Evolutionary conservation across 2,329 filamentous ascomycete genomes (phyloP).

Genomic region (Colletotrichum horii): DNA sequence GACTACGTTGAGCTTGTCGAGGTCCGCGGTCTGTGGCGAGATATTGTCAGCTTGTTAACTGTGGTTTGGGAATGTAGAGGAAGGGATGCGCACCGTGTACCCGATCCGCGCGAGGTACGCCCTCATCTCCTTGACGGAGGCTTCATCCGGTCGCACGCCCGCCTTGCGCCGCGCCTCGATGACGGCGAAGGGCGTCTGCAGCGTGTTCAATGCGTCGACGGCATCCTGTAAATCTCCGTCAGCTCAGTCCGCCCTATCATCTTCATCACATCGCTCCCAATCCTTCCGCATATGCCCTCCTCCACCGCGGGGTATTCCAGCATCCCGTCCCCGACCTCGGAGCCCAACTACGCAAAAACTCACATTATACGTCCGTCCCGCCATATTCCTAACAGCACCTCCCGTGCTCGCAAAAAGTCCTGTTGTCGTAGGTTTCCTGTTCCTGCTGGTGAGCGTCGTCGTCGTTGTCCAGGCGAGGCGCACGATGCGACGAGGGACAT

Average conservation of each 20-base stretch:
- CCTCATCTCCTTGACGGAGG: conserved; percentile 71
- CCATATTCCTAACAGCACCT: neutral
- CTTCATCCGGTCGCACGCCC: conserved; percentile 72
- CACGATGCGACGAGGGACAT: conserved; percentile 15
- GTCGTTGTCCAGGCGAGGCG: neutral
- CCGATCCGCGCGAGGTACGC: conserved; percentile 64
- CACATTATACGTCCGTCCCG: conserved; percentile 19
- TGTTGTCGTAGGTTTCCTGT: neutral
- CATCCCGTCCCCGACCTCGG: neutral
- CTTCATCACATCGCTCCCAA: neutral
- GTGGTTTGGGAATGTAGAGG: no score
- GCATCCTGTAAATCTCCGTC: conserved; percentile 72
- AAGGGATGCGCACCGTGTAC: neutral
- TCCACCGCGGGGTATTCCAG: neutral
- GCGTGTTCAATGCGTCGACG: conserved; percentile 82
- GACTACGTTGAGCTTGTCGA: conserved; percentile 58
- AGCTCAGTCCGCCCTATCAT: neutral
- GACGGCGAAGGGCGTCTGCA: conserved; percentile 86
- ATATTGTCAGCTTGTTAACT: neutral
- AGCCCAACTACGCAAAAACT: neutral
- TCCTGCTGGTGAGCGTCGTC: neutral
- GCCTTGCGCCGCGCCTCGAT: conserved; percentile 80
- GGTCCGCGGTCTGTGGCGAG: conserved; percentile 30
- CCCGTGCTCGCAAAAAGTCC: conserved; percentile 5
- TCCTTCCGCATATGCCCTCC: neutral